A percentile compares a stretch with the other conserved stretches of the same genome.
Conservation (phyloP, 495 filamentous ascomycete species). For the Apiosordaria backusii region DNA sequence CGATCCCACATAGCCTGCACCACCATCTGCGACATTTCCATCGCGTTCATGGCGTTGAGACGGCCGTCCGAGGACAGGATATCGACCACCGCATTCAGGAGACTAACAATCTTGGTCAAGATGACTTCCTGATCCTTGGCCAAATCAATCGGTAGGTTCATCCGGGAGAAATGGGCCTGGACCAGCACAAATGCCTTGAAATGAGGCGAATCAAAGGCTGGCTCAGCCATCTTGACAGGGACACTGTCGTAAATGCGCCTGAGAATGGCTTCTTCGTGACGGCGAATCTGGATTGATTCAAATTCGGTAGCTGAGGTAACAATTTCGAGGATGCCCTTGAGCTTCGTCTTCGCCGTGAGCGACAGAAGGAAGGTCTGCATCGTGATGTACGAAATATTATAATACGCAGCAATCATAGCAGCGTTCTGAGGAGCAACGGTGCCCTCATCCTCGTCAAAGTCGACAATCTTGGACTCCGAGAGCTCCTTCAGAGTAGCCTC, state of each 20-base stretch:
- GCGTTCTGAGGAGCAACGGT: slow-evolving; percentile 85
- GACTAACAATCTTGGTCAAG: slow-evolving; percentile 75
- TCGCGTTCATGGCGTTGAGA: slow-evolving; percentile 93
- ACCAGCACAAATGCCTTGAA: slow-evolving; percentile 97
- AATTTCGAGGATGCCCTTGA: slow-evolving; percentile 95
- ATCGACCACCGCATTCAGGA: slow-evolving; percentile 89
- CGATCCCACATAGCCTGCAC: slow-evolving; percentile 99
- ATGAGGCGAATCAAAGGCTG: slow-evolving; percentile 86
- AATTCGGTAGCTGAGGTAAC: slow-evolving; percentile 97
- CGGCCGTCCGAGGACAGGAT: slow-evolving; percentile 95
- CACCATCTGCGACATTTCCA: slow-evolving; percentile 99
- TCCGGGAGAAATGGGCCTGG: slow-evolving; percentile 94
- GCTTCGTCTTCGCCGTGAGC: slow-evolving; percentile 77
- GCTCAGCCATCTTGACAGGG: slow-evolving; percentile 88
- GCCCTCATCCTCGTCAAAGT: slow-evolving; percentile 95
- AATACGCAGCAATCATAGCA: slow-evolving; percentile 97
- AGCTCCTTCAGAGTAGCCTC: slow-evolving; percentile 91
- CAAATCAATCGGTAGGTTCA: slow-evolving; percentile 95
- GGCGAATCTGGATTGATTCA: slow-evolving; percentile 87
- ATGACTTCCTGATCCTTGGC: slow-evolving; percentile 94
- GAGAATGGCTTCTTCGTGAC: slow-evolving; percentile 86
- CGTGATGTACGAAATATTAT: slow-evolving; percentile 98
- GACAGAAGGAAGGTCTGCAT: slow-evolving; percentile 99
- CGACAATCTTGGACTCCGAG: slow-evolving; percentile 90
- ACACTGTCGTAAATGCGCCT: slow-evolving; percentile 90